A percentile compares a stretch with the other conserved stretches of the same genome.
phyloP scores from a whole-genome alignment of 2,329 filamentous ascomycete species.

The Pseudogymnoascus sp. region DNA sequence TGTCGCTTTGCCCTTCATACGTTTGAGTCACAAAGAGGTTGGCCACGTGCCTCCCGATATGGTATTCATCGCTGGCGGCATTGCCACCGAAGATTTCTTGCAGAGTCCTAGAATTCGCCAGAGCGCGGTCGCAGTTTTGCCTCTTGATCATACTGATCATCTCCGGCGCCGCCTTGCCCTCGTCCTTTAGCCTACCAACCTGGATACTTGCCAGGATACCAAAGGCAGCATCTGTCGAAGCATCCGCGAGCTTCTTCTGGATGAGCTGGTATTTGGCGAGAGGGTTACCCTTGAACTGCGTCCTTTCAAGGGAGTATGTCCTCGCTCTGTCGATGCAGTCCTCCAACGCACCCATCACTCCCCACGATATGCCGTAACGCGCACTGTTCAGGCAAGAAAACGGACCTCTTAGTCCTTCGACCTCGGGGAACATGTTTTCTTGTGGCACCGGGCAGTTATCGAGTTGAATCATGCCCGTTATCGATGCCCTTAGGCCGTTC shows the following conservation, averaged over 20 bases:
- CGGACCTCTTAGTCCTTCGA: constrained; percentile 79
- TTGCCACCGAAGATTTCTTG: constrained; percentile 98
- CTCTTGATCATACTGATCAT: constrained; percentile 98
- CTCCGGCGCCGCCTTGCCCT: constrained; percentile 78
- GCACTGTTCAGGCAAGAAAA: constrained; percentile 94
- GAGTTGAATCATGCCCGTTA: constrained; percentile 97
- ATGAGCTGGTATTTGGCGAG: constrained; percentile 93
- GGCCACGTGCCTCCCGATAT: constrained; percentile 86
- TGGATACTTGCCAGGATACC: constrained; percentile 85
- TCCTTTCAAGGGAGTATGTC: constrained; percentile 82
- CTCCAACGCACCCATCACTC: constrained; percentile 87
- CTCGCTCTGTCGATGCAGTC: constrained; percentile 77
- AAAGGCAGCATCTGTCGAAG: constrained; percentile 80
- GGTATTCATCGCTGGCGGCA: constrained; percentile 95
- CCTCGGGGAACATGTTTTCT: constrained; percentile 86
- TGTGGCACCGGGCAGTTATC: constrained; percentile 82
- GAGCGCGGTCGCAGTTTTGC: constrained; percentile 89
- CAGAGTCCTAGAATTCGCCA: constrained; percentile 68
- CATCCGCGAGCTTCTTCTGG: constrained; percentile 96
- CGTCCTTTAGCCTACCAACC: constrained; percentile 86
- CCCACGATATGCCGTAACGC: constrained; percentile 86
- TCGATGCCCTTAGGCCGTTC: constrained; percentile 82
- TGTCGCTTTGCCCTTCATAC: constrained; percentile 97
- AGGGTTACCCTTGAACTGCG: constrained; percentile 93
- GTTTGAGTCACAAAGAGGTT: constrained; percentile 97